Base-by-base conservation (phyloP, 768 basidiomycete species). In the Tylopilus vinaceipallidus region DNA sequence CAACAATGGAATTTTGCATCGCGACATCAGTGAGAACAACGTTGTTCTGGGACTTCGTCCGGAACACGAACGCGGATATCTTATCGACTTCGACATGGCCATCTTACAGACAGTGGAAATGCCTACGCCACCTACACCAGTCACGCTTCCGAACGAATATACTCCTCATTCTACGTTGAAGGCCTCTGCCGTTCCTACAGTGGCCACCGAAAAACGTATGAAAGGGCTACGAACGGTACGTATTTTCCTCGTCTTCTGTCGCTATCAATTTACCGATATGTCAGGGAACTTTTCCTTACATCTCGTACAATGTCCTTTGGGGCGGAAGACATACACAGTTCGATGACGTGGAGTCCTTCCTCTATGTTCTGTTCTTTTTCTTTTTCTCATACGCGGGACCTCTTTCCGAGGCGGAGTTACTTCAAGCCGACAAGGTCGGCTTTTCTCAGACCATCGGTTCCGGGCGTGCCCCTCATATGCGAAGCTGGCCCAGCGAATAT, bases 21-120 rank as follows among this genome's bases (percentile, higher is more conserved):
- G 67, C 4, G 66, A 72, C 39, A 52, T 71, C 42, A 72, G 67
- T 49, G 61, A 62, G 24, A 68, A 69, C 12, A 71, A 70, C 40
- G 56, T 73, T 6, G 60, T 72, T 16, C 64, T 72, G 3, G 54
- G 54, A 2, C 44, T 20, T 19, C 35, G 16, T 12, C 50, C 46
- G 13, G 45, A 47, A 36, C 50, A 36, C 2, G 51, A 49, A 30
- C 16, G 52, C 30, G 69, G 67, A 1, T 71, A 66, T 34, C 17
- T 71, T 38, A 69, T 57, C n/a, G 70, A 70, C 43, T 44, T 70
- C 3, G 67, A 72, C 22, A 49, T 52, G 52, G 53, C 50, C 5
- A 49, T 51, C 1, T 16, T 39, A 2, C 49, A 47, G 37, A 35
- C 37, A 29, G 38, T 29, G 5, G 42, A 49, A 4, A 23, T 32